A percentile compares a stretch with the other conserved stretches of the same genome.
Conservation (phyloP, 139 green algal genomes). For the Chlorella vulgaris region DNA sequence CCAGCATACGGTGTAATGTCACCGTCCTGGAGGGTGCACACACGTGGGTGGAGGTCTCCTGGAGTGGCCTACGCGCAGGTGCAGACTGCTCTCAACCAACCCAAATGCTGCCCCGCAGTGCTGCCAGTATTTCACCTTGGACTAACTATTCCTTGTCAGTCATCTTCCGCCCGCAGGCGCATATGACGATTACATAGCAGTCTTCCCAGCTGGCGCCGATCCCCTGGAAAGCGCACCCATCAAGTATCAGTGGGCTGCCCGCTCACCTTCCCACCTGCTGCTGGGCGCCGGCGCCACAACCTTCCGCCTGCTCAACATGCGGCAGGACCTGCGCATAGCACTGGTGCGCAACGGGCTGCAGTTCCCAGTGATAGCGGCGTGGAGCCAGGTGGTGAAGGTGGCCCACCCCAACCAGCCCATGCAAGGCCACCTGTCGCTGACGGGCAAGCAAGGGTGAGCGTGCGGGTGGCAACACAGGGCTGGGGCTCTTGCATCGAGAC, state of each 20-base stretch:
- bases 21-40: not conserved
- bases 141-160: too few species aligned
- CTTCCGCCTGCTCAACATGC: constrained; percentile 52
- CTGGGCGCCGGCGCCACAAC: constrained; percentile 1
- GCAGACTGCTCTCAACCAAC: not conserved
- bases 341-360: constrained; percentile 43
- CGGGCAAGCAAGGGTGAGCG: not conserved
- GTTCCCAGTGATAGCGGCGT: constrained; percentile 31
- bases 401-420: constrained; percentile 22
- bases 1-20: constrained; percentile 12
- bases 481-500: not conserved
- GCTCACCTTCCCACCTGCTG: constrained; percentile 3
- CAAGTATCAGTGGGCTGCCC: constrained; percentile 43
- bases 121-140: not conserved
- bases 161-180: too few species aligned
- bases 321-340: constrained; percentile 31
- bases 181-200: constrained; percentile 42
- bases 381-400: constrained; percentile 9
- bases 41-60: constrained; percentile 22
- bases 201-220: constrained; percentile 40
- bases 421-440: constrained; percentile 39
- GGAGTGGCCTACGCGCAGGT: constrained; percentile 12
- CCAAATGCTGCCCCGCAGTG: not conserved
- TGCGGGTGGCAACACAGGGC: not conserved
- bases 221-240: constrained; percentile 5